phyloP scores from a whole-genome alignment of 2,329 filamentous ascomycete genomes.

The Trichoderma polysporum region DNA sequence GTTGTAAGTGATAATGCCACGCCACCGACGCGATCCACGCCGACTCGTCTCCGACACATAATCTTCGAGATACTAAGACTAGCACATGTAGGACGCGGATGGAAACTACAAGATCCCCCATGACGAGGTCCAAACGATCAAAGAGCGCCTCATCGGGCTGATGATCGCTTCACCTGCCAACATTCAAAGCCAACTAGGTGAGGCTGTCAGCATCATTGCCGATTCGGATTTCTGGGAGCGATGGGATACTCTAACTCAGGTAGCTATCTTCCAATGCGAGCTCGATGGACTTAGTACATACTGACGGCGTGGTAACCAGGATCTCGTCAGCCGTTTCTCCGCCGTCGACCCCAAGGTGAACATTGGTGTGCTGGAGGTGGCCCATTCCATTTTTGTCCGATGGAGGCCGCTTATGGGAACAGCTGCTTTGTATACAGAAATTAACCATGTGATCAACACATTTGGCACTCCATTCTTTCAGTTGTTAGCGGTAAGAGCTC shows the following conservation, averaged over 20 bases:
- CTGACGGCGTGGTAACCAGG: slow-evolving; percentile 44
- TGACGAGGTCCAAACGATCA: slow-evolving; percentile 86
- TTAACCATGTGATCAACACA: slow-evolving; percentile 87
- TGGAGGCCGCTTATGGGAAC: slow-evolving; percentile 95
- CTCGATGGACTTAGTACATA: neutral
- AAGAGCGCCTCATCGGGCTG: slow-evolving; percentile 89
- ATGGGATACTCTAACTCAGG: slow-evolving; percentile 93
- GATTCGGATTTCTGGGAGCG: slow-evolving; percentile 96
- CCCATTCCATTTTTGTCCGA: slow-evolving; percentile 94
- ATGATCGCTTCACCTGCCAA: slow-evolving; percentile 90
- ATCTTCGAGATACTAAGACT: neutral
- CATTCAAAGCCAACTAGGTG: slow-evolving; percentile 90
- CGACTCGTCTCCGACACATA: neutral
- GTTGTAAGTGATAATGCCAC: slow-evolving; percentile 57
- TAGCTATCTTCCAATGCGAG: slow-evolving; percentile 33
- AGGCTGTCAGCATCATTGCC: slow-evolving; percentile 94
- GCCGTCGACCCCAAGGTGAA: slow-evolving; percentile 80
- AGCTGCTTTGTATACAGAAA: slow-evolving; percentile 89
- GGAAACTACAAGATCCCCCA: slow-evolving; percentile 84
- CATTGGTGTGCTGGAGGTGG: slow-evolving; percentile 92
- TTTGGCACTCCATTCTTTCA: slow-evolving; percentile 83
- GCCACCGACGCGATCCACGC: neutral
- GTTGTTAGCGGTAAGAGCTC: slow-evolving; percentile 64
- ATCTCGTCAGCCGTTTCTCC: slow-evolving; percentile 85
- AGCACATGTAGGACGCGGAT: slow-evolving; percentile 70